phyloP scores from a whole-genome alignment of 495 filamentous ascomycete genomes.

The Cercophora samala region DNA sequence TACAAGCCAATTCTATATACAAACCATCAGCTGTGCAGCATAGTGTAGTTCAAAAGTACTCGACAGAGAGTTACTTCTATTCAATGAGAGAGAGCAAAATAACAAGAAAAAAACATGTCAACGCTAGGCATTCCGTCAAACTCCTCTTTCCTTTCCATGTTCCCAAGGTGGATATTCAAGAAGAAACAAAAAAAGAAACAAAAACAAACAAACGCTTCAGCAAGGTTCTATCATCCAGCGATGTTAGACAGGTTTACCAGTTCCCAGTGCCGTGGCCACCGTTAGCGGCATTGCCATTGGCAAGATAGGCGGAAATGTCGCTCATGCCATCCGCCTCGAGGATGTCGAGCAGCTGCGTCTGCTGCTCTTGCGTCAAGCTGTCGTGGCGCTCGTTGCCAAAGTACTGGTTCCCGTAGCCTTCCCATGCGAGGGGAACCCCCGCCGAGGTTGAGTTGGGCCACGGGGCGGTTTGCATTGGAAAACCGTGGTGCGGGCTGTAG shows the following conservation, averaged over 20 bases:
- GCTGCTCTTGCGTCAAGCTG: constrained; percentile 67
- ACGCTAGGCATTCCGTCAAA: too few relatives aligned
- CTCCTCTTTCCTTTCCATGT: too few relatives aligned
- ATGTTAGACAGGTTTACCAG: too few relatives aligned
- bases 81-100: too few relatives aligned
- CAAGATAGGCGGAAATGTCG: constrained; percentile 61
- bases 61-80: too few relatives aligned
- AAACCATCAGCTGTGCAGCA: too few relatives aligned
- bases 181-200: too few relatives aligned
- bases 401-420: constrained; percentile 30
- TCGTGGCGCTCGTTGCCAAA: constrained; percentile 50
- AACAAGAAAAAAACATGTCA: too few relatives aligned
- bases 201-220: neutral
- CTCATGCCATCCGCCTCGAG: constrained; percentile 62
- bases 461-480: neutral
- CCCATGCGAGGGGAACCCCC: constrained; percentile 15
- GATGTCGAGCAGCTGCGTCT: constrained; percentile 65
- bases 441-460: neutral
- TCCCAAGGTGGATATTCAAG: too few relatives aligned
- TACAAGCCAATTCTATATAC: too few relatives aligned
- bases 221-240: too few relatives aligned
- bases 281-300: constrained; percentile 30
- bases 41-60: too few relatives aligned
- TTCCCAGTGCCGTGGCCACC: constrained; percentile 14
- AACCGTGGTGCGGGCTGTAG: neutral